These are phyloP conservation scores for Lenwebbia sp. DNA, from an alignment of 345 rosid genomes.

Conservation along the genomic window DNA sequence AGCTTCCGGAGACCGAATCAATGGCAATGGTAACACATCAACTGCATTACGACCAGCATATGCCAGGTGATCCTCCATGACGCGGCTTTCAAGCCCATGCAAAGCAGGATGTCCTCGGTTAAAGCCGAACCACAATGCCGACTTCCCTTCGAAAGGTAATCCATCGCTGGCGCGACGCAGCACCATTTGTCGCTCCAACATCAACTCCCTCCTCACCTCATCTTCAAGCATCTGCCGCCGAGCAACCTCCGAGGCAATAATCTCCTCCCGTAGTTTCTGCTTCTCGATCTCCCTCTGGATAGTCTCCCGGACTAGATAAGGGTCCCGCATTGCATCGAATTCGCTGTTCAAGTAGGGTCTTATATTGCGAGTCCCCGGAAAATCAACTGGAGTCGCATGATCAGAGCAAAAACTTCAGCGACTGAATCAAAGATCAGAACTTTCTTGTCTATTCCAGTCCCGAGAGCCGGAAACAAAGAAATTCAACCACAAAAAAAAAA, in stretches of 20 bases:
- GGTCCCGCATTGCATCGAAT: background rate
- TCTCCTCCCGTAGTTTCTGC: slow-evolving; percentile 9
- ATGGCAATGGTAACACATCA: background rate
- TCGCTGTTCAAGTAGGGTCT: background rate
- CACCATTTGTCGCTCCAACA: slow-evolving; percentile 9
- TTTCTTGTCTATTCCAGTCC: background rate
- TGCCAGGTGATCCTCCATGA: background rate
- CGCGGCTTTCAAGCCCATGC: background rate
- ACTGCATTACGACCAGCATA: background rate
- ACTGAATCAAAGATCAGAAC: background rate
- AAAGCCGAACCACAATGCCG: slow-evolving; percentile 8
- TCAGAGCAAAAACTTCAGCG: background rate
- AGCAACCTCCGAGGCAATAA: slow-evolving; percentile 1
- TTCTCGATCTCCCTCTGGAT: slow-evolving; percentile 9
- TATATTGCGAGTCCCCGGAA: background rate
- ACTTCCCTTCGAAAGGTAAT: slow-evolving; percentile 7
- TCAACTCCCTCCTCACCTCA: slow-evolving; percentile 17
- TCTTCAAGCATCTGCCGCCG: slow-evolving; percentile 4
- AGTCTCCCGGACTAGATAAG: background rate
- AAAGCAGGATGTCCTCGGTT: slow-evolving; percentile 5
- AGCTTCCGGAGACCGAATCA: background rate
- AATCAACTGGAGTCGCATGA: background rate
- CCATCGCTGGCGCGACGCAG: background rate
- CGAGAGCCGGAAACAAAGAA: background rate
- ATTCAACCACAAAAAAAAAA: background rate